Evolutionary conservation across 2,329 filamentous ascomycete genomes (phyloP), one percentile per base, ranked within the genome.

Genomic region (Arthrinium phaeospermum): DNA sequence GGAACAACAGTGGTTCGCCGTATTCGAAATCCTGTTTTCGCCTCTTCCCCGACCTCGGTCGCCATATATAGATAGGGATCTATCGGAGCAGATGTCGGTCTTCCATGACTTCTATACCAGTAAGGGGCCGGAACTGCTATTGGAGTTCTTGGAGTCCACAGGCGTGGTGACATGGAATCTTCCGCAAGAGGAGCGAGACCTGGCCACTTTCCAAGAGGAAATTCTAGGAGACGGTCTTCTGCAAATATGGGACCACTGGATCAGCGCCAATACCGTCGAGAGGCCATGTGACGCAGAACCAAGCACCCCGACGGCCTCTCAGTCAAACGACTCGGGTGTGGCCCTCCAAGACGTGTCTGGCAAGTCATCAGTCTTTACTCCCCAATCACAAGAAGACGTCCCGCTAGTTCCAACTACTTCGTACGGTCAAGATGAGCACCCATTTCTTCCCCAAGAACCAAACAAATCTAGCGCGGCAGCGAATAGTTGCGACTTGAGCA

Each of bases 1-100:
- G 61, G 71, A 75, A 14, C 72, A 78, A 45, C 75, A 80, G 47
- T 81, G 79, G 79, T 80, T 79, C 70, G 73, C 73, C 19, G 76
- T 81, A 3, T 80, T 77, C 74, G 75, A 78, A 7, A 76, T 75
- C 12, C 44, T 80, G 0, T 79, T 81, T 57, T 72, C 73, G 2
- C 72, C 73, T 3, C 70, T 71, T 8, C 73, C 73, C 13, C 77
- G 71, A 1, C 77, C 77, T 22, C 72, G 69, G 4, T 78, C 78
- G 19, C 73, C 77, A 0, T 79, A 79, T 34, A 74, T 77, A 30
- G 76, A 79, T 49, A 72, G 71, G 44, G 75, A 75, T n/a, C 47
- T 75, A 22, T 75, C 74, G 10, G 73, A 75, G 14, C 73, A 76
- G 30, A 49, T 76, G 49, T 74, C 72, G 24, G 71, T 75, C 49